Conservation (phyloP, 139 green algal genomes). For the Volvox reticuliferus region DNA sequence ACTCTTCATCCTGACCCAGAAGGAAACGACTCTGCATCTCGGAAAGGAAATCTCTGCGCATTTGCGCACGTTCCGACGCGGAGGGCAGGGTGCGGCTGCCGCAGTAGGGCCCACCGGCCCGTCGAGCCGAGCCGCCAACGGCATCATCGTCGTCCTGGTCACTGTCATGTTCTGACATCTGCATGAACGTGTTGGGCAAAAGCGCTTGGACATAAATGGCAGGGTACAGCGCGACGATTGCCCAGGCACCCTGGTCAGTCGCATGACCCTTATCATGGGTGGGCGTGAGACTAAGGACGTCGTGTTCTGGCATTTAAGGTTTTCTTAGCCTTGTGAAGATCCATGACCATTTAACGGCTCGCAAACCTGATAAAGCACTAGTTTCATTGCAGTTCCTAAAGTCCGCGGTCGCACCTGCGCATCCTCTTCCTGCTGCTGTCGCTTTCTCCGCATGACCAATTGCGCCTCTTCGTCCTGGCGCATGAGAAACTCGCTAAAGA, state of each 20-base stretch:
- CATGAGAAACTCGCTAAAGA: slow-evolving; percentile 60
- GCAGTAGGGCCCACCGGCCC: background rate
- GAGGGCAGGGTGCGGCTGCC: background rate
- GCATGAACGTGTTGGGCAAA: background rate
- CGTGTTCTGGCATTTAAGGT: too few relatives aligned
- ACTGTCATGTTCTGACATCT: slow-evolving; percentile 61
- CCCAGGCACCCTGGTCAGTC: too few relatives aligned
- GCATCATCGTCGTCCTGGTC: slow-evolving; percentile 17
- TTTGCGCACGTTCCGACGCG: slow-evolving; percentile 2
- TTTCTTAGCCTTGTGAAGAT: too few relatives aligned
- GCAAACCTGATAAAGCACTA: too few relatives aligned
- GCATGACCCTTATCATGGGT: too few relatives aligned
- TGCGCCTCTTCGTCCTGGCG: slow-evolving; percentile 67
- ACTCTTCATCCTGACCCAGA: slow-evolving; percentile 62
- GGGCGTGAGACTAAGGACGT: too few relatives aligned
- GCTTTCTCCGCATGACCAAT: slow-evolving; percentile 34
- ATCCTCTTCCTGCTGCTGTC: slow-evolving; percentile 56
- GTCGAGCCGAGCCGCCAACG: slow-evolving; percentile 30
- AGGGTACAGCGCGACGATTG: too few relatives aligned
- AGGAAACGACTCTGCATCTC: slow-evolving; percentile 86
- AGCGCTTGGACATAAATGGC: too few relatives aligned
- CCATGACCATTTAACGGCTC: too few relatives aligned
- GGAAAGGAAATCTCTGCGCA: slow-evolving; percentile 68
- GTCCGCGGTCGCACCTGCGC: slow-evolving; percentile 30
- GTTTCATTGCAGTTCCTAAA: too few relatives aligned